Conservation (phyloP, 225 moss, liverwort and hornwort genomes). For the Marchantia paleacea region DNA sequence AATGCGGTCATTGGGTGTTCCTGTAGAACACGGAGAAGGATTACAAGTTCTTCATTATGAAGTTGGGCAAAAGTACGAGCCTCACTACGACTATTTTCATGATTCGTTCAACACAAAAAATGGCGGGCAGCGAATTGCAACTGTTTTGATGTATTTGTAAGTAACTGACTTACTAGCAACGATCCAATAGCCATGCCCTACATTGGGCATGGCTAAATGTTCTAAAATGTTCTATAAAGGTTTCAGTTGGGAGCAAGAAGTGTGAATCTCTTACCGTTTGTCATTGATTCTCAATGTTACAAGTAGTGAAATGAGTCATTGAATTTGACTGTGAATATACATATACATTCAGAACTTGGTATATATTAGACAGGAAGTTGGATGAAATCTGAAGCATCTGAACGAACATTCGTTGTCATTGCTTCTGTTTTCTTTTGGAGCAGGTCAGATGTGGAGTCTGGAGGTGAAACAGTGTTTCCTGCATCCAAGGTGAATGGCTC, state of each 20-base stretch:
- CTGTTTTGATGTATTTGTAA: constrained; percentile 95
- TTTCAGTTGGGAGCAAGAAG: not conserved
- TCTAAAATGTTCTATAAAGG: no score
- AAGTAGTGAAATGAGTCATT: not conserved
- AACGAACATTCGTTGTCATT: not conserved
- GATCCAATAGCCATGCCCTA: not conserved
- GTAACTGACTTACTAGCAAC: constrained; percentile 22
- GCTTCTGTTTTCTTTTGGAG: constrained; percentile 10
- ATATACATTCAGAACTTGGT: not conserved
- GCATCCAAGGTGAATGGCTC: constrained; percentile 71
- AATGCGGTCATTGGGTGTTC: not conserved
- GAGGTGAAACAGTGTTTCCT: constrained; percentile 98
- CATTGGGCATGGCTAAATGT: no score
- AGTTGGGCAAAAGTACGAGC: constrained; percentile 92
- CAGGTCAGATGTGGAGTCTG: constrained; percentile 92
- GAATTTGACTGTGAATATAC: not conserved
- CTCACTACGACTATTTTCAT: constrained; percentile 98
- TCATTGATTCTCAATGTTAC: not conserved
- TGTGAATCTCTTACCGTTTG: not conserved
- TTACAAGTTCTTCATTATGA: constrained; percentile 96
- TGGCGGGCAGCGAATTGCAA: constrained; percentile 95
- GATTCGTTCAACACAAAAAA: constrained; percentile 88
- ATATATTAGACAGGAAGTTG: not conserved
- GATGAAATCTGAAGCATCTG: not conserved
- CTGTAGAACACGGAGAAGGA: constrained; percentile 97